These are phyloP conservation scores for Zea mays DNA, from an alignment of 176 grass and related monocot species.

Conservation along the genomic window Zm-B73-REFERENCE-NAM-5.0 NC_050101.1:118785501-118786000, in stretches of 20 bases:
- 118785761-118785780: constrained; percentile 44
- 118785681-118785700: too few relatives aligned
- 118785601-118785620: constrained; percentile 46
- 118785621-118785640: too few relatives aligned
- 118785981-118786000: neutral
- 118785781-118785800: constrained; percentile 33
- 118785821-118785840: constrained; percentile 38
- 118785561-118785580: constrained; percentile 47
- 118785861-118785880: constrained; percentile 41
- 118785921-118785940: constrained; percentile 35
- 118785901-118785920: constrained; percentile 50
- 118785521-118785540: constrained; percentile 44
- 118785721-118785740: constrained; percentile 21
- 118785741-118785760: constrained; percentile 39
- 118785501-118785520: constrained; percentile 30
- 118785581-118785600: constrained; percentile 44
- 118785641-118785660: too few relatives aligned
- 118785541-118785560: constrained; percentile 52
- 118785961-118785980: neutral
- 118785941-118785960: neutral
- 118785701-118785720: too few relatives aligned
- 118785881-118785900: constrained; percentile 20
- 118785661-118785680: too few relatives aligned
- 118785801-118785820: constrained; percentile 36
- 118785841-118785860: constrained; percentile 50